Conservation (phyloP, 1,284 basidiomycete genomes). For the Moniliophthora roreri region DNA sequence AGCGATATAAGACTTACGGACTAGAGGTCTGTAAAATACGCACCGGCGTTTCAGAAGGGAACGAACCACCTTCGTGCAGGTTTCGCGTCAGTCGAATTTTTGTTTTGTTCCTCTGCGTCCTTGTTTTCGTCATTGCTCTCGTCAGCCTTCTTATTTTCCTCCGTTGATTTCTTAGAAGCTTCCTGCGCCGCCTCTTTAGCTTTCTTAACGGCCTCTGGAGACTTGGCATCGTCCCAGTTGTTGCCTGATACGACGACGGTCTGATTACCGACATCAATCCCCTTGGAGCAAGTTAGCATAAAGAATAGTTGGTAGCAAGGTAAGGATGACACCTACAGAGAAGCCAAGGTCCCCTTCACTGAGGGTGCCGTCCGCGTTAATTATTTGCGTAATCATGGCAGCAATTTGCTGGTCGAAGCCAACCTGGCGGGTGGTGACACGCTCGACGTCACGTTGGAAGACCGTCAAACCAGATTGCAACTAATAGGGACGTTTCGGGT, state of each 20-base stretch:
- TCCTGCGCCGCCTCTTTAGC: slow-evolving; percentile 11
- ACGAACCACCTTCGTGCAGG: too few species aligned
- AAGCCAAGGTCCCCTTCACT: slow-evolving; percentile 5
- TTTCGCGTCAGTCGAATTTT: too few species aligned
- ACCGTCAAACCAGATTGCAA: neutral
- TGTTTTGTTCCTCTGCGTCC: too few species aligned
- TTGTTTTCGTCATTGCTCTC: too few species aligned
- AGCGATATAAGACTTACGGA: too few species aligned
- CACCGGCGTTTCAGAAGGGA: too few species aligned
- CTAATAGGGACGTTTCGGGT: neutral
- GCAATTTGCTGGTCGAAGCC: neutral
- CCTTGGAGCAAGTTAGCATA: too few species aligned
- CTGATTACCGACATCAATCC: slow-evolving; percentile 13
- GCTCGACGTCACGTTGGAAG: neutral
- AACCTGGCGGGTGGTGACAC: neutral
- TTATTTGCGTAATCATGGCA: neutral
- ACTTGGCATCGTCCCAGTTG: slow-evolving; percentile 17
- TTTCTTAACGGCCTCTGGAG: slow-evolving; percentile 10
- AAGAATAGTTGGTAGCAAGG: too few species aligned
- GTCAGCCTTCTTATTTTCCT: too few species aligned
- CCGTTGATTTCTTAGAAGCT: neutral
- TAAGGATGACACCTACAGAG: slow-evolving; percentile 10
- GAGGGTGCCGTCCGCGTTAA: neutral
- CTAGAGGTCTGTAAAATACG: too few species aligned
- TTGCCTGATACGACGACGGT: slow-evolving; percentile 12